A percentile compares a stretch with the other conserved stretches of the same genome.
Conservation (phyloP, 495 filamentous ascomycete species). For the Terfezia claveryi region DNA sequence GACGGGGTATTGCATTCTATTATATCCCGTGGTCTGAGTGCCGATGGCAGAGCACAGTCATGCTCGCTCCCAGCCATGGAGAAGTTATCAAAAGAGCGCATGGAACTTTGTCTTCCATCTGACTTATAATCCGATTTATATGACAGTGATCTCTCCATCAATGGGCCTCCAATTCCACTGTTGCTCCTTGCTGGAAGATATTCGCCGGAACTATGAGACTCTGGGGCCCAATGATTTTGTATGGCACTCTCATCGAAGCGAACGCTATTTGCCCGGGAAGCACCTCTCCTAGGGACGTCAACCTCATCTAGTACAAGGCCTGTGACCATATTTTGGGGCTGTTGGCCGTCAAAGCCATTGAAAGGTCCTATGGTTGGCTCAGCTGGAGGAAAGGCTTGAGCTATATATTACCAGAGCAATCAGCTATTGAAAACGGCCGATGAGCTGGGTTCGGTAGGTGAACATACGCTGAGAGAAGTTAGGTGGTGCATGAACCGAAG, state of each 20-base stretch:
- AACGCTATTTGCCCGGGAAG: slow-evolving; percentile 89
- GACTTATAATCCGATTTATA: slow-evolving; percentile 96
- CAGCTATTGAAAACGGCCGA: no score
- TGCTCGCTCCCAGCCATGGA: slow-evolving; percentile 17
- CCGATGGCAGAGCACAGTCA: slow-evolving; percentile 8
- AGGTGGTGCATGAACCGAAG: slow-evolving; percentile 26
- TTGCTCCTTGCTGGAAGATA: slow-evolving; percentile 49
- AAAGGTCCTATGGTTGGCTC: slow-evolving; percentile 28
- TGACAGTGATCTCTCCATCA: slow-evolving; percentile 74
- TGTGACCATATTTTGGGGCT: slow-evolving; percentile 43
- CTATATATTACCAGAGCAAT: slow-evolving; percentile 18
- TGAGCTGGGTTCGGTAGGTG: not conserved
- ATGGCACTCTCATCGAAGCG: slow-evolving; percentile 96
- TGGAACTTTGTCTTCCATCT: slow-evolving; percentile 70
- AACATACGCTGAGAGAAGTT: slow-evolving; percentile 18
- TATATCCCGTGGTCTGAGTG: slow-evolving; percentile 10
- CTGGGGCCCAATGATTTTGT: slow-evolving; percentile 70
- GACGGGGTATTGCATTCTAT: slow-evolving; percentile 15
- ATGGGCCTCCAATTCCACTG: slow-evolving; percentile 61
- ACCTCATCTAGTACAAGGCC: slow-evolving; percentile 66
- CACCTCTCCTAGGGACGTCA: slow-evolving; percentile 75
- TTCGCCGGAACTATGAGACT: slow-evolving; percentile 57
- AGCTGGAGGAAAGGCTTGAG: slow-evolving; percentile 27
- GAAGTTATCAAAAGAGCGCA: slow-evolving; percentile 17
- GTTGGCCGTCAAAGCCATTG: slow-evolving; percentile 64